Conservation (phyloP, 2,329 filamentous ascomycete species). For the Capronia americana region DNA sequence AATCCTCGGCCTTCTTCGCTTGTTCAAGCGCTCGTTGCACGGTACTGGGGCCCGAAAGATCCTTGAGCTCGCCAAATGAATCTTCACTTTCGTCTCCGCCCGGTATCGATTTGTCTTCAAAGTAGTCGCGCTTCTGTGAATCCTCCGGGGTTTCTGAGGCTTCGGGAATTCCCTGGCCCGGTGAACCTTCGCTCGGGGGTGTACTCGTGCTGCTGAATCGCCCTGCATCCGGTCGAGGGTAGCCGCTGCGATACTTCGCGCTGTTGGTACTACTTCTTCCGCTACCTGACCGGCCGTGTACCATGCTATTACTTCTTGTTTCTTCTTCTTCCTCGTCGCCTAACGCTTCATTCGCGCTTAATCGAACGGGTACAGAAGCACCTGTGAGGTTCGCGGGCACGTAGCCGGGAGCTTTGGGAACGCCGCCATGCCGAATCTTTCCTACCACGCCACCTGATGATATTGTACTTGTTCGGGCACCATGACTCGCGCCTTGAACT, state of each 20-base stretch:
- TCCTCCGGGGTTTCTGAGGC: slow-evolving; percentile 49
- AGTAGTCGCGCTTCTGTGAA: slow-evolving; percentile 42
- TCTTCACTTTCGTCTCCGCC: slow-evolving; percentile 54
- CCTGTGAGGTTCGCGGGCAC: slow-evolving; percentile 76
- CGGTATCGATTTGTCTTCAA: slow-evolving; percentile 35
- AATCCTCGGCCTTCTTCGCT: slow-evolving; percentile 51
- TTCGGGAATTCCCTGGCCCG: slow-evolving; percentile 48
- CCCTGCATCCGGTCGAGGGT: slow-evolving; percentile 46
- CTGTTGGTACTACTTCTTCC: slow-evolving; percentile 64
- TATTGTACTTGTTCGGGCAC: slow-evolving; percentile 67
- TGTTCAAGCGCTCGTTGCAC: slow-evolving; percentile 49
- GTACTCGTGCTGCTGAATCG: slow-evolving; percentile 57
- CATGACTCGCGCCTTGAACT: slow-evolving; percentile 68
- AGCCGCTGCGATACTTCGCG: slow-evolving; percentile 54
- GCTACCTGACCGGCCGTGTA: slow-evolving; percentile 63
- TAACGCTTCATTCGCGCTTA: slow-evolving; percentile 95
- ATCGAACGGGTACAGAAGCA: slow-evolving; percentile 83
- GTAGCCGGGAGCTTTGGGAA: slow-evolving; percentile 79
- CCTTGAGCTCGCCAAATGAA: slow-evolving; percentile 61
- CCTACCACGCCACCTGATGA: slow-evolving; percentile 63
- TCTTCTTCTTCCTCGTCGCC: slow-evolving; percentile 71
- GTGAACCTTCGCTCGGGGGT: slow-evolving; percentile 52
- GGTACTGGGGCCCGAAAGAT: slow-evolving; percentile 55
- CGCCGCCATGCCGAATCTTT: slow-evolving; percentile 88
- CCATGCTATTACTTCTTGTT: slow-evolving; percentile 40